These are phyloP conservation scores for Boletus pseudo-olivaceus DNA, from an alignment of 768 basidiomycete genomes.

Conservation along the genomic window DNA sequence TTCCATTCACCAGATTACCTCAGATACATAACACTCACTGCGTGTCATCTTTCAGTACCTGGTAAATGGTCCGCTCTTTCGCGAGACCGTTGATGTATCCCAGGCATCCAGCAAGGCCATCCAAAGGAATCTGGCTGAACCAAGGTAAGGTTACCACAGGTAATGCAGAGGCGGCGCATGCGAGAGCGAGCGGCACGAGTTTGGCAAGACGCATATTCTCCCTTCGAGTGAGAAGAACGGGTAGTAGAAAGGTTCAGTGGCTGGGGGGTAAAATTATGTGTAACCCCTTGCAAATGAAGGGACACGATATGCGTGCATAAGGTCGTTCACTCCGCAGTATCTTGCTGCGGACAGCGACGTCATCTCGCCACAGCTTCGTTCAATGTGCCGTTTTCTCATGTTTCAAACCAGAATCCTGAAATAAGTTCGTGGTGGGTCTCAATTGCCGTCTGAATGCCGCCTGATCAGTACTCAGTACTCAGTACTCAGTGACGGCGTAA, in stretches of 20 bases:
- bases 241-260: neutral
- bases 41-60: slow-evolving; percentile 10
- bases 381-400: neutral
- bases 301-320: neutral
- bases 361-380: neutral
- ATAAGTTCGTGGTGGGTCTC: too few species aligned
- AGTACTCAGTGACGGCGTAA: neutral
- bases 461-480: neutral
- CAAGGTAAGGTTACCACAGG: slow-evolving; percentile 20
- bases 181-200: slow-evolving; percentile 10
- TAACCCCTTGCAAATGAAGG: neutral
- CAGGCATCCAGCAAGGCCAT: slow-evolving; percentile 5
- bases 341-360: neutral
- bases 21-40: slow-evolving; percentile 1
- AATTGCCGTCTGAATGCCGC: neutral
- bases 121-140: slow-evolving; percentile 22
- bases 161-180: slow-evolving; percentile 14
- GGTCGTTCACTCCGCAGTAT: slow-evolving; percentile 6
- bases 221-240: neutral
- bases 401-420: neutral
- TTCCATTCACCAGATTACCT: neutral
- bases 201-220: slow-evolving; percentile 15
- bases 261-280: neutral
- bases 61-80: slow-evolving; percentile 9
- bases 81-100: neutral